Conservation (phyloP, 164 flowering plant species). For the Tetrastigma voinierianum region DNA sequence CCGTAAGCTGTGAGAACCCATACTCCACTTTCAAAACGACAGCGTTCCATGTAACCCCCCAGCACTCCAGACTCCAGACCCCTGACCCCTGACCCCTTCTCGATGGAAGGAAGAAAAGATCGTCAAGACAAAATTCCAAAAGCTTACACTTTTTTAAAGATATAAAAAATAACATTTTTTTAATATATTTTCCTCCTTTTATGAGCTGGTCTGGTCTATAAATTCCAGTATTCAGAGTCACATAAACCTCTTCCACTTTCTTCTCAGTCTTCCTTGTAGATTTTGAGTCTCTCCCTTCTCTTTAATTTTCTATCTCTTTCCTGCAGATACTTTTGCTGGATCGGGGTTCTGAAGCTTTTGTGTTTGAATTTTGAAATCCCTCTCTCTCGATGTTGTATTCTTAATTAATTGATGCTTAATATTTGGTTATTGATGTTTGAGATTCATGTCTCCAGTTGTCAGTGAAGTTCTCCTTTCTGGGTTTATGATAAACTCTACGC, state of each 20-base stretch:
- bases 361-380: neutral
- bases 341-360: neutral
- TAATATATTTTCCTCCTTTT: neutral
- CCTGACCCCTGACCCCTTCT: too few species aligned
- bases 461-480: conserved; percentile 37
- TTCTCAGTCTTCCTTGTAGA: conserved; percentile 2
- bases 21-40: too few species aligned
- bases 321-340: neutral
- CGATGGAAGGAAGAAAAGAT: too few species aligned
- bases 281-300: neutral
- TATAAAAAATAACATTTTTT: neutral
- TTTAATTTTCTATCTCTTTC: neutral
- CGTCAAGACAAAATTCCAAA: too few species aligned
- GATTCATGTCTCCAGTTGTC: conserved; percentile 32
- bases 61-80: too few species aligned
- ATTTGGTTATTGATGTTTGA: conserved; percentile 11
- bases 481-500: conserved; percentile 29
- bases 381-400: neutral
- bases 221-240: conserved; percentile 8
- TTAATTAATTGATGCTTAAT: neutral
- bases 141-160: too few species aligned
- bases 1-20: too few species aligned
- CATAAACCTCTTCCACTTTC: conserved; percentile 18
- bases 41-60: too few species aligned
- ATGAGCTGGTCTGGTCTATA: conserved; percentile 18